Percentiles rank a stretch among this genome's conserved stretches.
phyloP scores from a whole-genome alignment of 345 rosid genomes.

The Boechera retrofracta region DNA sequence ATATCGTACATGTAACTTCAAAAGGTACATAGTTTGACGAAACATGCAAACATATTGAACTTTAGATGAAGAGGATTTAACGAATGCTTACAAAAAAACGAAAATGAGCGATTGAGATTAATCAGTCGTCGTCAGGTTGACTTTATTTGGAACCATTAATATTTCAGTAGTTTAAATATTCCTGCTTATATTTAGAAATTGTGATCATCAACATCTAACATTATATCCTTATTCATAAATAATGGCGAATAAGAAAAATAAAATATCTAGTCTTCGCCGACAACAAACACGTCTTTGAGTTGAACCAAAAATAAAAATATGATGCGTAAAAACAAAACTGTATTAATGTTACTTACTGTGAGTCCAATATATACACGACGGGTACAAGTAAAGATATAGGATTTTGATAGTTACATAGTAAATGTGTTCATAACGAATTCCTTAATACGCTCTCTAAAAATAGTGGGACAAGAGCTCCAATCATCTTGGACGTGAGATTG shows the following conservation, averaged over 20 bases:
- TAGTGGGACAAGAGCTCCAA: too few relatives aligned
- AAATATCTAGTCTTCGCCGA: conserved; percentile 16
- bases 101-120: conserved; percentile 14
- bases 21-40: background rate
- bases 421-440: too few relatives aligned
- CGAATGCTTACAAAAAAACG: background rate
- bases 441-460: too few relatives aligned
- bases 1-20: background rate
- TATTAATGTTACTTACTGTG: background rate
- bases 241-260: background rate
- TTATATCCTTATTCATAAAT: too few relatives aligned
- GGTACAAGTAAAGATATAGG: background rate
- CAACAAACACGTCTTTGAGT: conserved; percentile 8
- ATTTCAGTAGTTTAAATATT: background rate
- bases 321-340: background rate
- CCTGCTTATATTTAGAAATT: background rate
- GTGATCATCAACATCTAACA: too few relatives aligned
- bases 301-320: background rate
- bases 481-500: too few relatives aligned
- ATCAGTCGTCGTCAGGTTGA: conserved; percentile 12
- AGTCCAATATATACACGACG: background rate
- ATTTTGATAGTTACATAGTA: background rate
- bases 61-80: background rate
- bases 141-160: conserved; percentile 18
- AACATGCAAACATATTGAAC: background rate